Percentiles rank a stretch among this genome's conserved stretches.
Evolutionary conservation across 305 asterid species (phyloP).

Genomic region (Solanum hybrid): DNA sequence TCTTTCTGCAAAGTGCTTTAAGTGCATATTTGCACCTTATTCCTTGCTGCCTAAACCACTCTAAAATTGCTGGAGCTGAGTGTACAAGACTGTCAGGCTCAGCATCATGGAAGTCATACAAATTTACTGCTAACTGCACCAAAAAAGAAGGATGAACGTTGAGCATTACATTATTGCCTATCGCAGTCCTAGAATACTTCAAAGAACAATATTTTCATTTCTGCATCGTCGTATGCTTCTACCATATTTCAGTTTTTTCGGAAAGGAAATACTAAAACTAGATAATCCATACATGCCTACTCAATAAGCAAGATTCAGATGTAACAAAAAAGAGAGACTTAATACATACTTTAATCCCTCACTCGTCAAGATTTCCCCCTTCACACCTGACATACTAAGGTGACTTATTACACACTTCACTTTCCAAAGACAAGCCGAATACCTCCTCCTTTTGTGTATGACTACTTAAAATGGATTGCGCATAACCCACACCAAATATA

Average conservation of each 20-base stretch:
- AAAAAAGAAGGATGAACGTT: neutral
- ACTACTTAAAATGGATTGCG: neutral
- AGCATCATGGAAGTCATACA: slow-evolving; percentile 64
- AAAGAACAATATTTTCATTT: neutral
- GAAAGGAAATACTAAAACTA: neutral
- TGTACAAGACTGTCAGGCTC: slow-evolving; percentile 75
- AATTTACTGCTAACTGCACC: slow-evolving; percentile 49
- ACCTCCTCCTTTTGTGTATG: neutral
- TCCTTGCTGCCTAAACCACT: slow-evolving; percentile 37
- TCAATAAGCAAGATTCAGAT: neutral
- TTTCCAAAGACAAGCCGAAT: neutral
- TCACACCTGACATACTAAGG: neutral
- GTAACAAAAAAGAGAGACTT: neutral
- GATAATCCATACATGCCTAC: neutral
- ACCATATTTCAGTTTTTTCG: neutral
- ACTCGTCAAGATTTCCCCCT: neutral
- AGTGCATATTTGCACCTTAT: slow-evolving; percentile 46
- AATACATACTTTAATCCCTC: neutral
- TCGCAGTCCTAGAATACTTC: neutral
- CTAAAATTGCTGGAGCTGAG: slow-evolving; percentile 44
- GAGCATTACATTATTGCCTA: neutral
- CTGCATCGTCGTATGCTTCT: neutral
- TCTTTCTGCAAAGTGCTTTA: slow-evolving; percentile 70
- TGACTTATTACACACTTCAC: neutral
- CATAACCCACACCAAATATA: neutral